Evolutionary conservation across 176 grass and related monocot genomes (phyloP).

Genomic region (Oryza coarctata): DNA sequence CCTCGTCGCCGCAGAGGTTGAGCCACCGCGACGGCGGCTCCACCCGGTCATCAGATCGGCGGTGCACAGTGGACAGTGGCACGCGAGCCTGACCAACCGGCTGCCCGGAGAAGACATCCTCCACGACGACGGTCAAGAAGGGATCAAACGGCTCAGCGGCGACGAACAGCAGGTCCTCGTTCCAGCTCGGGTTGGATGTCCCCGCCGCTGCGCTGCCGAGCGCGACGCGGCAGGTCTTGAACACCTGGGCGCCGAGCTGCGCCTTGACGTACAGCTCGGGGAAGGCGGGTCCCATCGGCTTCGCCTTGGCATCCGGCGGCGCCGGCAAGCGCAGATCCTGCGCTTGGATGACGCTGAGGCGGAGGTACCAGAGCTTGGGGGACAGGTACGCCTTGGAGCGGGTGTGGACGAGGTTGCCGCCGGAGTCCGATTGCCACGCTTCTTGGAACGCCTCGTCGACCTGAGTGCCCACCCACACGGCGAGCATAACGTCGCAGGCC

Average conservation of each 20-base stretch:
- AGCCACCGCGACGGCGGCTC: conserved; percentile 93
- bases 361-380: conserved; percentile 92
- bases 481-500: conserved; percentile 81
- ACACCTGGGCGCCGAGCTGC: conserved; percentile 84
- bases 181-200: conserved; percentile 87
- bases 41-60: conserved; percentile 64
- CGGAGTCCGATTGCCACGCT: conserved; percentile 94
- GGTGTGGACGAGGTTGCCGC: conserved; percentile 74
- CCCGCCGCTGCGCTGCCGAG: conserved; percentile 58
- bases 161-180: conserved; percentile 94
- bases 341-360: conserved; percentile 86
- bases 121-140: conserved; percentile 66
- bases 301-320: conserved; percentile 49
- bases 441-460: conserved; percentile 96
- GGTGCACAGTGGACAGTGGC: conserved; percentile 70
- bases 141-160: conserved; percentile 95
- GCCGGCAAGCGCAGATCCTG: conserved; percentile 78
- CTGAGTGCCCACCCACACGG: conserved; percentile 95
- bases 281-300: conserved; percentile 28
- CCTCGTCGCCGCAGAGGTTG: conserved; percentile 76
- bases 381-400: conserved; percentile 95
- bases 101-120: conserved; percentile 60
- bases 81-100: conserved; percentile 70
- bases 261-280: conserved; percentile 82
- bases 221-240: conserved; percentile 75